Conservation (phyloP, 805 yeast genomes). For the Zygoascus tannicola region DNA sequence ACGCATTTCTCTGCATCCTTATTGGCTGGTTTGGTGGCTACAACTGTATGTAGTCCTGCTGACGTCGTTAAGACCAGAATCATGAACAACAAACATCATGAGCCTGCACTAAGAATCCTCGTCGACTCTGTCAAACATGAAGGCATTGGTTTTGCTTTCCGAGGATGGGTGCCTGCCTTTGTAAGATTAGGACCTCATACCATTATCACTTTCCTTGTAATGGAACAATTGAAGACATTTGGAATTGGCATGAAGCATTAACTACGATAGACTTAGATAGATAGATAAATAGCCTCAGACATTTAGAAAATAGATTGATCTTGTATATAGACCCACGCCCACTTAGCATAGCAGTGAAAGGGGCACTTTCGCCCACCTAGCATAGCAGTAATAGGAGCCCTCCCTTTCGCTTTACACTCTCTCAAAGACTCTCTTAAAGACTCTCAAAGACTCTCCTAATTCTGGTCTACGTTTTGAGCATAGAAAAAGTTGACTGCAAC, state of each 20-base stretch:
- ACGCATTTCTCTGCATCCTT: conserved; percentile 76
- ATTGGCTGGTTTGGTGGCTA: conserved; percentile 78
- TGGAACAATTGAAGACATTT: conserved; percentile 31
- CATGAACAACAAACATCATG: conserved; percentile 47
- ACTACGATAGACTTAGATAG: not conserved
- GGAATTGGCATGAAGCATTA: conserved; percentile 9
- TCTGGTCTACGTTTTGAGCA: conserved; percentile 43
- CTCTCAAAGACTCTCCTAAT: too few species aligned
- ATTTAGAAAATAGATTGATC: too few species aligned
- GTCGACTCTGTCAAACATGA: conserved; percentile 50
- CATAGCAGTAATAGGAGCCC: too few species aligned
- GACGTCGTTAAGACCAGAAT: conserved; percentile 84
- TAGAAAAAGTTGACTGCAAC: conserved; percentile 74
- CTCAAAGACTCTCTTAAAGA: too few species aligned
- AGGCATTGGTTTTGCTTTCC: conserved; percentile 72
- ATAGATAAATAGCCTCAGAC: too few species aligned
- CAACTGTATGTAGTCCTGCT: conserved; percentile 88
- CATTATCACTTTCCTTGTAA: conserved; percentile 32
- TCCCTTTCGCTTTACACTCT: too few species aligned
- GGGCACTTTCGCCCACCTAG: too few species aligned
- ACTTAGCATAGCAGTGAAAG: too few species aligned
- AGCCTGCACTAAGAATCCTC: conserved; percentile 44
- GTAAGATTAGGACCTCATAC: conserved; percentile 70
- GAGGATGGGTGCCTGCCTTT: conserved; percentile 89
- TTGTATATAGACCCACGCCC: too few species aligned